Evolutionary conservation across 768 basidiomycete genomes (phyloP).

Genomic region (Candolleomyces aberdarensis): DNA sequence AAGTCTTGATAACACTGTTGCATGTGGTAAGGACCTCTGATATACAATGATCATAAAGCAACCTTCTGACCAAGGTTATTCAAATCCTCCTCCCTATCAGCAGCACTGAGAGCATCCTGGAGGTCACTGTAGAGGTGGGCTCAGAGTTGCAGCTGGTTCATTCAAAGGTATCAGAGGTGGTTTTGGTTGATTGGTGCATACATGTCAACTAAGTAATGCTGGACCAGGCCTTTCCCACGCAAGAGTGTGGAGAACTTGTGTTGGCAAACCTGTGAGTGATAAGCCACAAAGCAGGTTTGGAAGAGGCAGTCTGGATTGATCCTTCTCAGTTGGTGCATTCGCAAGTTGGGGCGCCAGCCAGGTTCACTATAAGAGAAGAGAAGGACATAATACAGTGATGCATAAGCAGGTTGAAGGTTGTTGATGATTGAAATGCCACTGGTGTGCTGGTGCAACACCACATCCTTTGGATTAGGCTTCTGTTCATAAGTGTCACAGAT

Average conservation of each 20-base stretch:
- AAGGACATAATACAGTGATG: slow-evolving; percentile 39
- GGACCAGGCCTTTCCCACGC: slow-evolving; percentile 36
- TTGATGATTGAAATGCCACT: too few species aligned
- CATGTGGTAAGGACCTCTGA: slow-evolving; percentile 35
- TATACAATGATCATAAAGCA: slow-evolving; percentile 30
- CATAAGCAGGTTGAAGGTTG: slow-evolving; percentile 33
- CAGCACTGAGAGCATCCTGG: slow-evolving; percentile 7
- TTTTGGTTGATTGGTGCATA: slow-evolving; percentile 44
- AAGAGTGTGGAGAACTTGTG: slow-evolving; percentile 17
- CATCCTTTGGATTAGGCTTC: too few species aligned
- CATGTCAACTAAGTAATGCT: slow-evolving; percentile 42
- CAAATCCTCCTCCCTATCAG: slow-evolving; percentile 20
- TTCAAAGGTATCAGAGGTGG: slow-evolving; percentile 26
- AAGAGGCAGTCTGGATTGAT: slow-evolving; percentile 11
- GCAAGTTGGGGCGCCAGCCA: slow-evolving; percentile 47
- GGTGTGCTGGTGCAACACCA: too few species aligned
- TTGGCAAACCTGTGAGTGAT: neutral
- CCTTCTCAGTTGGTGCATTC: slow-evolving; percentile 21
- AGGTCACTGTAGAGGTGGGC: slow-evolving; percentile 31
- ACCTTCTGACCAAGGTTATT: slow-evolving; percentile 25
- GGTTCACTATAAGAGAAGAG: slow-evolving; percentile 38
- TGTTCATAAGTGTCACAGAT: too few species aligned
- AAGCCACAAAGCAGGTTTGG: slow-evolving; percentile 3
- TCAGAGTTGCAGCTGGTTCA: slow-evolving; percentile 30
- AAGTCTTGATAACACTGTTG: slow-evolving; percentile 39